Evolutionary conservation across 1,139 yeast genomes (phyloP), one percentile per base, ranked within the genome.

Genomic region (Zhuliangozyma blackwelliae): DNA sequence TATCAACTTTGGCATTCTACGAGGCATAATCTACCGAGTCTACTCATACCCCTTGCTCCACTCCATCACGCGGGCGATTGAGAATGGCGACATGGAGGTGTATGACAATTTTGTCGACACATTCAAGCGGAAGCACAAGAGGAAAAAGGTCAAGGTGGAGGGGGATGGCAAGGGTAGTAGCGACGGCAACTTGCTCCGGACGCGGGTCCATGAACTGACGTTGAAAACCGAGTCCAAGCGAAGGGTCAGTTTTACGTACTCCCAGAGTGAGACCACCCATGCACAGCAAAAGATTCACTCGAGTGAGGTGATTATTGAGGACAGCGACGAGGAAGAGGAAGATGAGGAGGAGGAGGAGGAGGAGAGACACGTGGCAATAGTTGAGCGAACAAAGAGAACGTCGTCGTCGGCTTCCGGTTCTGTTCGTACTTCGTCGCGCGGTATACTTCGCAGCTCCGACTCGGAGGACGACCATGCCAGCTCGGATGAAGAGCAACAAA

Each of bases 1-100:
- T 51, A 68, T 92, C 11, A 80, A 89, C 23, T 94, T 90, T 66
- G 99, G 98, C 0, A 73, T 88, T 3, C 66, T 88, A 28, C 75
- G 88, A 44, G 89, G 95, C 1, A 57, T 94, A 7, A 82, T 94
- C 12, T 89, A 89, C 55, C 63, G 97, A 36, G 86, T 89, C 1
- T 75, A 85, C 42, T 68, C 88, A 10, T 87, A 79, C 52, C 97
- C 97, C 0, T 63, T 88, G 2, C 58, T 71, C 43, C 66, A 59
- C 42, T 63, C 61, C 27, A 54, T 65, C 10, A 59, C 59, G 10
- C 60, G 59, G 40, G 63, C 66, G 22, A 62, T 63, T 10, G 72
- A 63, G 43, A 52, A 52, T 34, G 53, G 55, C 25, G 61, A 57
- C 36, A 49, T 46, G 29, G 59, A 52, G 27, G 63, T 61, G 35